Percentiles rank a stretch among this genome's conserved stretches.
Evolutionary conservation across 352 stramenopile species (phyloP).

Genomic region (Globisporangium yorkense): DNA sequence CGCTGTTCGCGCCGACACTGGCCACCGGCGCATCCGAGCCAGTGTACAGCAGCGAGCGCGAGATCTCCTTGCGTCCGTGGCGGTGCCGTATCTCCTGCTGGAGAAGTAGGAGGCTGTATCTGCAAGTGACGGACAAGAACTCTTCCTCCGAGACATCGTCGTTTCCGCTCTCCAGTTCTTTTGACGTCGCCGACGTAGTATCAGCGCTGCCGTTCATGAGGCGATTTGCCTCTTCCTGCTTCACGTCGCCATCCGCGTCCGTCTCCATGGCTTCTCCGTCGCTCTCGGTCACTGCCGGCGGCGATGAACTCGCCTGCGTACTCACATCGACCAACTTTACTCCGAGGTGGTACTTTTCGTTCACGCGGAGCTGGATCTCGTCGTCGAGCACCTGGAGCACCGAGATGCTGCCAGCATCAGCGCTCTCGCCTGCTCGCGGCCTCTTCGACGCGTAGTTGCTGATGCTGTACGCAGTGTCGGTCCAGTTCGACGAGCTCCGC

Average conservation of each 20-base stretch:
- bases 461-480: conserved; percentile 56
- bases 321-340: conserved; percentile 69
- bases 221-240: conserved; percentile 19
- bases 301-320: conserved; percentile 17
- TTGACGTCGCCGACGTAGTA: not conserved
- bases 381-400: conserved; percentile 80
- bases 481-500: conserved; percentile 60
- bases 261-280: not conserved
- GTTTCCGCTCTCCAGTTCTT: not conserved
- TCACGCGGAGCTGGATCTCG: conserved; percentile 71
- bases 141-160: conserved; percentile 12
- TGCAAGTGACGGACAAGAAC: conserved; percentile 61
- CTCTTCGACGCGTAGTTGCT: conserved; percentile 54
- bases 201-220: conserved; percentile 15
- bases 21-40: conserved; percentile 11
- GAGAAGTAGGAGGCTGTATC: conserved; percentile 63
- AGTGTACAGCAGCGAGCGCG: conserved; percentile 50
- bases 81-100: conserved; percentile 78
- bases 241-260: conserved; percentile 15
- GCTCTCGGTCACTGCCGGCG: not conserved
- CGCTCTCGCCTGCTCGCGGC: conserved; percentile 36
- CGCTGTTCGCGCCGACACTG: not conserved
- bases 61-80: conserved; percentile 69
- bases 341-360: conserved; percentile 64
- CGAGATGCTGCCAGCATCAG: conserved; percentile 35